These are phyloP conservation scores for Fraxinus nigra DNA, from an alignment of 305 asterid genomes.

Conservation along the genomic window DNA sequence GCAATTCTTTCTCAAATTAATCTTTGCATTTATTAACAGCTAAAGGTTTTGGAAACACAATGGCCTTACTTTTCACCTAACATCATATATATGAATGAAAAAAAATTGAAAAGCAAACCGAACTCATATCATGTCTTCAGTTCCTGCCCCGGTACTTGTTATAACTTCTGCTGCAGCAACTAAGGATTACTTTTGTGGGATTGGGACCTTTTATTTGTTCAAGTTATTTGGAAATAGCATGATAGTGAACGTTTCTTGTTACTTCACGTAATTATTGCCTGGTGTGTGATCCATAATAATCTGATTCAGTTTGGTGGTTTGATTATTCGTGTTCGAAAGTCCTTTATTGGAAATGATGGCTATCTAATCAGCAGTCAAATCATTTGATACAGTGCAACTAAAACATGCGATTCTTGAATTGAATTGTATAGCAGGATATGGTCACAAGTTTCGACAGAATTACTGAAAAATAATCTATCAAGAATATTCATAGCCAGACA, in stretches of 20 bases:
- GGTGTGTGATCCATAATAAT: background rate
- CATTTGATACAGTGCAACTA: background rate
- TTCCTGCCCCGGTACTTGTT: background rate
- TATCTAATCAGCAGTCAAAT: background rate
- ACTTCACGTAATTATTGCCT: background rate
- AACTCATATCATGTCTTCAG: background rate
- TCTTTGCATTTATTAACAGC: background rate
- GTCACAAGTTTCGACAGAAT: background rate
- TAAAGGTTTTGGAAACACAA: background rate
- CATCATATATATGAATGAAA: background rate
- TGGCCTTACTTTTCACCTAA: background rate
- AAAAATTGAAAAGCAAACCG: background rate
- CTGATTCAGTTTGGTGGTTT: background rate
- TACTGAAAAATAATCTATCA: background rate
- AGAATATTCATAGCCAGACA: background rate
- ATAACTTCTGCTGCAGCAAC: background rate
- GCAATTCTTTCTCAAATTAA: background rate
- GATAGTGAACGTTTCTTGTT: background rate
- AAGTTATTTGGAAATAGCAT: background rate
- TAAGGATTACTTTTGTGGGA: background rate
- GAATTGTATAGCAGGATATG: background rate
- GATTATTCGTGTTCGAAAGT: background rate
- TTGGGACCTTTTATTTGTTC: background rate
- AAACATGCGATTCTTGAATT: background rate
- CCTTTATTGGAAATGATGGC: background rate